Evolutionary conservation across 768 basidiomycete species (phyloP).

Genomic region (Amanita thiersii): DNA sequence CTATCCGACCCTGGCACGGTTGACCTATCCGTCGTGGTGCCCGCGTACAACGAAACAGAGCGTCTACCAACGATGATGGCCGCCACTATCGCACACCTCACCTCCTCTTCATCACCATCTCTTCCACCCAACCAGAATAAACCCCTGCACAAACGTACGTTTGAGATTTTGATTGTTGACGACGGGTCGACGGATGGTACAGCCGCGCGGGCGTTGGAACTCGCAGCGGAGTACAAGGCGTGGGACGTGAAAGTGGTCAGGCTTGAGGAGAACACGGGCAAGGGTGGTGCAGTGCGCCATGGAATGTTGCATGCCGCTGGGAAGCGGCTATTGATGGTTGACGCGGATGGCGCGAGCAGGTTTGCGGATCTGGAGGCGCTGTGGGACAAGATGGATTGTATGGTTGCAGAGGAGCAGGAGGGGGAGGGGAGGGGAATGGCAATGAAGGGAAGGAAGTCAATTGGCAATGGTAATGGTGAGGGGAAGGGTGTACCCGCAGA

Average conservation of each 20-base stretch:
- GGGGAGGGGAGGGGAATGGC: too few species aligned
- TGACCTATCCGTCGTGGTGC: constrained; percentile 77
- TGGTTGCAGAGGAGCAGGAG: too few species aligned
- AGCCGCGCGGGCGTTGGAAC: constrained; percentile 47
- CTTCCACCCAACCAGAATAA: too few species aligned
- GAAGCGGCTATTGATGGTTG: constrained; percentile 76
- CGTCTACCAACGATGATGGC: constrained; percentile 81
- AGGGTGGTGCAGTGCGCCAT: constrained; percentile 90
- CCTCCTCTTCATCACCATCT: too few species aligned
- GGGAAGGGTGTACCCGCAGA: constrained; percentile 36
- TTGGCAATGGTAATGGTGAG: not conserved
- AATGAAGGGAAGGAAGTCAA: not conserved
- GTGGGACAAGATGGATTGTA: constrained; percentile 73
- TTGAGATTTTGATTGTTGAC: constrained; percentile 84
- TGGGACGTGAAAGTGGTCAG: constrained; percentile 71
- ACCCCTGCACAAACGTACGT: constrained; percentile 51
- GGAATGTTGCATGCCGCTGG: constrained; percentile 84
- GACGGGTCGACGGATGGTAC: constrained; percentile 85
- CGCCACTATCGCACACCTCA: constrained; percentile 62
- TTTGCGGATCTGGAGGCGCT: constrained; percentile 80
- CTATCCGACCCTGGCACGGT: constrained; percentile 51
- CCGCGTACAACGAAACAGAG: constrained; percentile 86
- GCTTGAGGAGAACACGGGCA: constrained; percentile 77
- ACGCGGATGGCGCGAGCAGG: constrained; percentile 89
- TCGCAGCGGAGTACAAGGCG: constrained; percentile 48